Conservation (phyloP, 1,284 basidiomycete species). For the Melampsora larici-populina region DNA sequence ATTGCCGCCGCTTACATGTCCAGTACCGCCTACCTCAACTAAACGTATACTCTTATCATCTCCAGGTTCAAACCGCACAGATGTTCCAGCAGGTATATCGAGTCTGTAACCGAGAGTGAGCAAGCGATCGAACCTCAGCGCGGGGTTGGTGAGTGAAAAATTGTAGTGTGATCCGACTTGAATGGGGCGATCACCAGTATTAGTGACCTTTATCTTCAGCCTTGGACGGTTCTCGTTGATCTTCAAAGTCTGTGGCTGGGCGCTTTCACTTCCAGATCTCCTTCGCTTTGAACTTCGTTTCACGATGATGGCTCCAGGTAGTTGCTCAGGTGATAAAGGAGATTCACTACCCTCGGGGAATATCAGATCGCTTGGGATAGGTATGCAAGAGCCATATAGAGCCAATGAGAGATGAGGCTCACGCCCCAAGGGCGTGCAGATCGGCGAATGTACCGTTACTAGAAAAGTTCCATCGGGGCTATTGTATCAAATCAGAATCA, state of each 20-base stretch:
- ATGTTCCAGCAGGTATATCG: slow-evolving; percentile 89
- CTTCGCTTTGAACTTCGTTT: slow-evolving; percentile 34
- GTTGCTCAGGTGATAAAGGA: slow-evolving; percentile 50
- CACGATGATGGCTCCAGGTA: slow-evolving; percentile 64
- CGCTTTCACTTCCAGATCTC: not conserved
- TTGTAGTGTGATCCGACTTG: slow-evolving; percentile 90
- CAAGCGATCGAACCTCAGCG: slow-evolving; percentile 76
- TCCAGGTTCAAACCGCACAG: slow-evolving; percentile 94
- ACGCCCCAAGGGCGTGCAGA: slow-evolving; percentile 76
- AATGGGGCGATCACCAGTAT: slow-evolving; percentile 89
- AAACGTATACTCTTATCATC: slow-evolving; percentile 79
- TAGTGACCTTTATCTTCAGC: slow-evolving; percentile 73
- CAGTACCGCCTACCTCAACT: slow-evolving; percentile 71
- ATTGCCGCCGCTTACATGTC: slow-evolving; percentile 77
- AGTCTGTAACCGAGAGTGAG: slow-evolving; percentile 78
- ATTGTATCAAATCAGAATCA: not conserved
- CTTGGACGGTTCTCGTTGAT: slow-evolving; percentile 72
- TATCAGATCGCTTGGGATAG: slow-evolving; percentile 65
- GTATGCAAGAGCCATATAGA: slow-evolving; percentile 88
- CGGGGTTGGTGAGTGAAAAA: slow-evolving; percentile 83
- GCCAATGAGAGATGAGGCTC: slow-evolving; percentile 77
- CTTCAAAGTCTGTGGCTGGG: slow-evolving; percentile 58
- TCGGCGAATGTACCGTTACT: slow-evolving; percentile 72
- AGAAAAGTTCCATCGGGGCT: slow-evolving; percentile 67
- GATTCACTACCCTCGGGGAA: slow-evolving; percentile 10